These are phyloP conservation scores for Pythium utonaiense DNA, from an alignment of 352 stramenopile species.

Conservation along the genomic window DNA sequence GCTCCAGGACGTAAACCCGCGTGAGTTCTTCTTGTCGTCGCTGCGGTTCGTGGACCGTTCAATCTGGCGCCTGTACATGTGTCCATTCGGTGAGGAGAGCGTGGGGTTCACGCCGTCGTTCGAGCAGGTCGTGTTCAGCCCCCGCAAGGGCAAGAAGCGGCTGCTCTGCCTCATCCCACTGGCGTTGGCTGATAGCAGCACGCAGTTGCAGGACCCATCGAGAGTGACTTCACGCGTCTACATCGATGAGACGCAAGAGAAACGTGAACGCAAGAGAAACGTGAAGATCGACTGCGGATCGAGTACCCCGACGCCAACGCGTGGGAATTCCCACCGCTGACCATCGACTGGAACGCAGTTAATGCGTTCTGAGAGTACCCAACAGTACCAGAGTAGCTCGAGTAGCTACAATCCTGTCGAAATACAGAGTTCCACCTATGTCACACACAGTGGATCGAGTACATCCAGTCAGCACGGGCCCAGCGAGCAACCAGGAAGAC, in stretches of 20 bases:
- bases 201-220: not conserved
- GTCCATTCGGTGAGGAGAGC: not conserved
- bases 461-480: too few relatives aligned
- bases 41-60: constrained; percentile 3
- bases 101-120: constrained; percentile 1
- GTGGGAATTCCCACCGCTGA: not conserved
- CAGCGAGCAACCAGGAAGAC: too few relatives aligned
- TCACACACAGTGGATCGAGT: too few relatives aligned
- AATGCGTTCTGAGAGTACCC: constrained; percentile 4
- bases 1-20: constrained; percentile 9
- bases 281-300: constrained; percentile 1
- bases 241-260: not conserved
- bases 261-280: not conserved
- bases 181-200: not conserved
- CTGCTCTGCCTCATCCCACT: constrained; percentile 8
- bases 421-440: not conserved
- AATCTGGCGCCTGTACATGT: constrained; percentile 14
- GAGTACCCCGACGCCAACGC: constrained; percentile 3
- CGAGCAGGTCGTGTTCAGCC: not conserved
- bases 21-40: constrained; percentile 1
- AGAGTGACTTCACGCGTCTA: constrained; percentile 6
- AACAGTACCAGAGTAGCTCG: not conserved
- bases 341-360: constrained; percentile 1
- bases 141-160: not conserved
- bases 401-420: not conserved